Evolutionary conservation across 140 eudicot genomes (phyloP).

Genomic region (Ambrosia hybrid): DNA sequence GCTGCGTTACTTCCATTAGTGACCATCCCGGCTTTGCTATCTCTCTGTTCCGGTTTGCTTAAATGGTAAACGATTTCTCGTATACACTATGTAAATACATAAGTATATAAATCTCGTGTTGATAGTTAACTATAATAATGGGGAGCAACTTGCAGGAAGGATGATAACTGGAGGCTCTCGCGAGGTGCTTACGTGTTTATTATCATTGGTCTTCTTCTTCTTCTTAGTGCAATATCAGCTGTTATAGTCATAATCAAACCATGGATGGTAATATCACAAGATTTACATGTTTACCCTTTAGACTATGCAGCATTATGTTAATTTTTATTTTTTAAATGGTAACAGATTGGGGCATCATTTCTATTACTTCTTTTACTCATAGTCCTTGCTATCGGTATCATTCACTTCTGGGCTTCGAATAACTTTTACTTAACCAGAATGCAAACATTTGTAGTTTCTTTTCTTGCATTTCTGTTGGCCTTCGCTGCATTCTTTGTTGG

Average conservation of each 20-base stretch:
- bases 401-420: conserved; percentile 97
- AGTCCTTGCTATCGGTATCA: conserved; percentile 88
- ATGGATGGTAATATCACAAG: conserved; percentile 69
- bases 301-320: conserved; percentile 1
- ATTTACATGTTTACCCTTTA: background rate
- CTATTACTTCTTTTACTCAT: conserved; percentile 82
- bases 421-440: conserved; percentile 89
- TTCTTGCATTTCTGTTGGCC: conserved; percentile 83
- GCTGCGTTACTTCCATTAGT: conserved; percentile 97
- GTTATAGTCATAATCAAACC: conserved; percentile 71
- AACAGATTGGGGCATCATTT: conserved; percentile 92
- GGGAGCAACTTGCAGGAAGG: conserved; percentile 68
- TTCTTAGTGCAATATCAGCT: conserved; percentile 90
- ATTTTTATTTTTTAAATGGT: conserved; percentile 25
- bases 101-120: background rate
- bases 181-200: conserved; percentile 80
- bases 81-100: background rate
- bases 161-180: conserved; percentile 89
- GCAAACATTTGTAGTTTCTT: conserved; percentile 86
- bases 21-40: conserved; percentile 86
- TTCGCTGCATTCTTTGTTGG: conserved; percentile 93
- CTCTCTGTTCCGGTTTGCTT: conserved; percentile 78
- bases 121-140: background rate
- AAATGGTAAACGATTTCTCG: conserved; percentile 59
- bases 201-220: conserved; percentile 78